phyloP scores from a whole-genome alignment of 495 filamentous ascomycete species.

The Amphirosellinia nigrospora region DNA sequence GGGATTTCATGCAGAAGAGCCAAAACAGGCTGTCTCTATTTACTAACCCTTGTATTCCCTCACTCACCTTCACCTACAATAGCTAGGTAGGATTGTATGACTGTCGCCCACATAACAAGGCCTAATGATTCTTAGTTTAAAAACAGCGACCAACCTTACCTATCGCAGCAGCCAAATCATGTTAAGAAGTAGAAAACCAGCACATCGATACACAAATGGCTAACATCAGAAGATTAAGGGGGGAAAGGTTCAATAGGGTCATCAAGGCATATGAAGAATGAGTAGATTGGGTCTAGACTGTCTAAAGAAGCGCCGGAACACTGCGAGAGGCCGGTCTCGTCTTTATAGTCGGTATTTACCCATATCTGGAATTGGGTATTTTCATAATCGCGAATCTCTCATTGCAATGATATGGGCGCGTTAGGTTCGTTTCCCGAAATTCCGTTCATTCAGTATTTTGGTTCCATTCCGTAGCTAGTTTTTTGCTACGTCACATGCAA shows the following conservation, averaged over 20 bases:
- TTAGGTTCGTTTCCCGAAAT: conserved; percentile 30
- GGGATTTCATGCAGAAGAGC: not conserved
- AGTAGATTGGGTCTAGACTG: conserved; percentile 1
- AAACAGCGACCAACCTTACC: not conserved
- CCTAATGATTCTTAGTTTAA: not conserved
- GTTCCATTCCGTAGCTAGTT: conserved; percentile 54
- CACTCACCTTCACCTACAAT: not conserved
- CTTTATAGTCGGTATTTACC: conserved; percentile 14
- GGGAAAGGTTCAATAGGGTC: not conserved
- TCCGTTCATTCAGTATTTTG: conserved; percentile 43
- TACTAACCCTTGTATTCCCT: too few relatives aligned
- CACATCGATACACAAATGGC: too few relatives aligned
- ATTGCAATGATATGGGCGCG: conserved; percentile 15
- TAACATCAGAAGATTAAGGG: not conserved
- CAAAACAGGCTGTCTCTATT: not conserved
- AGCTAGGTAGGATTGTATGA: too few relatives aligned
- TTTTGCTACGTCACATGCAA: conserved; percentile 65
- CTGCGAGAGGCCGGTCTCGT: conserved; percentile 15
- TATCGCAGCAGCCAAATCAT: not conserved
- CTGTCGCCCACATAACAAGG: too few relatives aligned
- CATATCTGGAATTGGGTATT: conserved; percentile 16
- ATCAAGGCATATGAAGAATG: conserved; percentile 15
- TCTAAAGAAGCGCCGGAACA: conserved; percentile 12
- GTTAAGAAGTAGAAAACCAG: not conserved
- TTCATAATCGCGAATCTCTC: conserved; percentile 22